Evolutionary conservation across 129 eudicot species (phyloP).

Genomic region (Rutidosis leptorrhynchoides): DNA sequence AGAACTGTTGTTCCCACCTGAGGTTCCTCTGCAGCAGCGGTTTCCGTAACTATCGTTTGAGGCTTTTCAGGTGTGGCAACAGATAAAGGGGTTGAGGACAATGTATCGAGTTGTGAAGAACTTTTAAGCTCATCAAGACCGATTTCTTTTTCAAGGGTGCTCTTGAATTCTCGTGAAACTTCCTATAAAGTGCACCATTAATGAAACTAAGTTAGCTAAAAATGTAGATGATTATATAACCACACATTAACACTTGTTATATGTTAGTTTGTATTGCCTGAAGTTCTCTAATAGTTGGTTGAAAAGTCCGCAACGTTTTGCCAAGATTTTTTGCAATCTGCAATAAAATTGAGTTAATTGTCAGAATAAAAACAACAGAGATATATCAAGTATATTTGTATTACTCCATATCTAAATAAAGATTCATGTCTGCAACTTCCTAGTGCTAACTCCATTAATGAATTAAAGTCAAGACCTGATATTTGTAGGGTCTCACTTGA

Average conservation of each 20-base stretch:
- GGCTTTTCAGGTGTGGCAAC: conserved; percentile 13
- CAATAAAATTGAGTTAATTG: not conserved
- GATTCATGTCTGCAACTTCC: not conserved
- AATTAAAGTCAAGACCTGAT: no score
- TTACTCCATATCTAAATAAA: not conserved
- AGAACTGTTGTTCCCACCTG: not conserved
- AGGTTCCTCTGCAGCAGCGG: conserved; percentile 9
- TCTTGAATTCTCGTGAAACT: conserved; percentile 86
- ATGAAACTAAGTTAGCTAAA: conserved; percentile 7
- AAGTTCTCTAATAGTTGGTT: conserved; percentile 92
- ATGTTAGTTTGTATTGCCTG: conserved; percentile 47
- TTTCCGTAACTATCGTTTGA: not conserved
- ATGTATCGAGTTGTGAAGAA: conserved; percentile 23
- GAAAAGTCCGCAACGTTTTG: conserved; percentile 76
- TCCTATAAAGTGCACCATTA: conserved; percentile 22
- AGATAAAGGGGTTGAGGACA: conserved; percentile 14
- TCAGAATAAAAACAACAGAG: not conserved
- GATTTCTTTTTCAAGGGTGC: conserved; percentile 80
- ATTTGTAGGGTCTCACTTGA: no score
- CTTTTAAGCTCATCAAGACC: conserved; percentile 68
- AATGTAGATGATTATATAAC: not conserved
- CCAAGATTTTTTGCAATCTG: conserved; percentile 91
- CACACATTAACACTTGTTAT: not conserved
- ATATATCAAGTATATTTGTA: not conserved
- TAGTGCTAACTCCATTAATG: no score